Percentiles rank a stretch among this genome's conserved stretches.
phyloP scores from a whole-genome alignment of 2,329 filamentous ascomycete species.

The Aspergillus chevalieri region DNA sequence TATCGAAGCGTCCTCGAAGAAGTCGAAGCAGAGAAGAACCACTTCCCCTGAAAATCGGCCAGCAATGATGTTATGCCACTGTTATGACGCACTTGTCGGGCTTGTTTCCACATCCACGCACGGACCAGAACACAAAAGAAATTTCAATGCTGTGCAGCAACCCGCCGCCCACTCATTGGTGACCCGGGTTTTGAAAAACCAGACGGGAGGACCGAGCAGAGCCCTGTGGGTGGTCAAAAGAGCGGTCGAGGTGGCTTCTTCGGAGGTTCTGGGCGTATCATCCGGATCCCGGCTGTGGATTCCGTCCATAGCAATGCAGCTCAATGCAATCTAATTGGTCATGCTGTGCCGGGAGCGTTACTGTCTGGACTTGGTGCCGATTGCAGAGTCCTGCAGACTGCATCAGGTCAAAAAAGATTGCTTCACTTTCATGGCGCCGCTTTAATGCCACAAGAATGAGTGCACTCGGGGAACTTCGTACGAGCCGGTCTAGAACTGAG shows the following conservation, averaged over 20 bases:
- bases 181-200: no score
- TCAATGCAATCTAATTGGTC: constrained; percentile 32
- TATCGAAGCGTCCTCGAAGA: no score
- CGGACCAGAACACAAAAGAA: not conserved
- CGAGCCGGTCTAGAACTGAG: constrained; percentile 47
- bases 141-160: not conserved
- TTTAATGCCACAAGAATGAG: constrained; percentile 60
- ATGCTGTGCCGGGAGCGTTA: constrained; percentile 34
- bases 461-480: constrained; percentile 43
- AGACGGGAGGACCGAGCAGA: no score
- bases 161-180: not conserved
- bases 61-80: not conserved
- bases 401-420: constrained; percentile 61
- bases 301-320: constrained; percentile 29
- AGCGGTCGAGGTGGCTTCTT: no score
- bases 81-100: not conserved
- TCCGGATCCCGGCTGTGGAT: not conserved
- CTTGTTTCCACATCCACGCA: not conserved
- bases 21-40: not conserved
- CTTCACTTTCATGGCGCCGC: constrained; percentile 60
- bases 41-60: not conserved
- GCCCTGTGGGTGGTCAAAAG: no score
- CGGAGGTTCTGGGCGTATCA: no score
- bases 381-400: constrained; percentile 28
- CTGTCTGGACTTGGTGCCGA: constrained; percentile 21